phyloP scores from a whole-genome alignment of 768 basidiomycete species.

The Lactarius sanguifluus region DNA sequence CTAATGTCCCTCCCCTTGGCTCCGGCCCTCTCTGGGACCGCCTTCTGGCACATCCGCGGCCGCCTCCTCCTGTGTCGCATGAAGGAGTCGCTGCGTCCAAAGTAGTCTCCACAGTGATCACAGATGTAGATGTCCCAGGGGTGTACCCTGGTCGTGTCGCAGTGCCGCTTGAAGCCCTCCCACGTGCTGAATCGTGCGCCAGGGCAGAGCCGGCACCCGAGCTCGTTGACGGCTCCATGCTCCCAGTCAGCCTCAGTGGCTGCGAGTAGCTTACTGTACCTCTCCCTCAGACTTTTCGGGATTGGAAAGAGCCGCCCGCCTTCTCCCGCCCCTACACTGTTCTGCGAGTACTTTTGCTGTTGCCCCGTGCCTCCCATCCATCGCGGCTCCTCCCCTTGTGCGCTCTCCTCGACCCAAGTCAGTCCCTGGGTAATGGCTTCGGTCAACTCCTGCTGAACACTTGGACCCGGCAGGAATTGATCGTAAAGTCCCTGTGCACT shows the following conservation, averaged over 20 bases:
- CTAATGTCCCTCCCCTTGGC: background rate
- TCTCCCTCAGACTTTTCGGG: background rate
- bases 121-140: background rate
- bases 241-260: background rate
- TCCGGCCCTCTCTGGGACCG: background rate
- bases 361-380: background rate
- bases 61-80: background rate
- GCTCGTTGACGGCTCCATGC: background rate
- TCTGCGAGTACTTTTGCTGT: too few relatives aligned
- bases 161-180: background rate
- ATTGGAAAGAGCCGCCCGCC: background rate
- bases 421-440: background rate
- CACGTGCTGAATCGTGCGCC: background rate
- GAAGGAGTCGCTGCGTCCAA: background rate
- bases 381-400: background rate
- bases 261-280: background rate
- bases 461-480: background rate
- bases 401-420: background rate
- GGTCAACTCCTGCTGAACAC: background rate
- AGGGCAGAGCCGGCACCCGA: constrained; percentile 6
- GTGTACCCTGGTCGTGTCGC: background rate
- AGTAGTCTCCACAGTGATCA: background rate
- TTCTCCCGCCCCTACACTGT: background rate
- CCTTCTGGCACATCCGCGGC: background rate
- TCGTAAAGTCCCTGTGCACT: background rate